Evolutionary conservation across 345 rosid genomes (phyloP).

Genomic region (Noccaea caerulescens): DNA sequence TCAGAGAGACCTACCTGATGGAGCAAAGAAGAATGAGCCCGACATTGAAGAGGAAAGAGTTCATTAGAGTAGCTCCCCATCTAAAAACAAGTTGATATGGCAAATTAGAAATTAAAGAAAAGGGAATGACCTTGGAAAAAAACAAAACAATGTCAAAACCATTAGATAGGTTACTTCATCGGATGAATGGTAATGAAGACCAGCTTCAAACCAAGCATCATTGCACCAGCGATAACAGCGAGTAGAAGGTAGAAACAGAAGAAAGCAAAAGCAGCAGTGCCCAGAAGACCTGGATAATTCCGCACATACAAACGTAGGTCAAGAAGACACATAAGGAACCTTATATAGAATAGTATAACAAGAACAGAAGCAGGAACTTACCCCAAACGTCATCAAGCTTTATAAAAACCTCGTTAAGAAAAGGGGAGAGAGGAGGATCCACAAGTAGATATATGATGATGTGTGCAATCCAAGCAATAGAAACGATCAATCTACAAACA

Average conservation of each 20-base stretch:
- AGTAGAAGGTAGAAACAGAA: slow-evolving; percentile 98
- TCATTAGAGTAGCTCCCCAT: slow-evolving; percentile 99
- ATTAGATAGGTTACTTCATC: slow-evolving; percentile 73
- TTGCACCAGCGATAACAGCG: slow-evolving; percentile 97
- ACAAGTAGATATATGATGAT: slow-evolving; percentile 81
- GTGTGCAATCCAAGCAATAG: slow-evolving; percentile 96
- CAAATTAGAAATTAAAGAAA: slow-evolving; percentile 41
- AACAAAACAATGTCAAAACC: slow-evolving; percentile 28
- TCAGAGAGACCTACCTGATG: slow-evolving; percentile 62
- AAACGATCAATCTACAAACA: slow-evolving; percentile 75
- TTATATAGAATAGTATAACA: neutral
- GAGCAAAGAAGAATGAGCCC: slow-evolving; percentile 93
- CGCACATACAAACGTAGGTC: slow-evolving; percentile 21
- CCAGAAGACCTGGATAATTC: slow-evolving; percentile 80
- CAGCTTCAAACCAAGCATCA: slow-evolving; percentile 96
- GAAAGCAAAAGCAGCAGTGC: slow-evolving; percentile 97
- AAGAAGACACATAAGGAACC: neutral
- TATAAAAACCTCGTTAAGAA: slow-evolving; percentile 93
- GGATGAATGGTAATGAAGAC: slow-evolving; percentile 96
- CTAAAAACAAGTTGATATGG: slow-evolving; percentile 49
- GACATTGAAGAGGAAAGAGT: slow-evolving; percentile 98
- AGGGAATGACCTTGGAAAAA: slow-evolving; percentile 3
- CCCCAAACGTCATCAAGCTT: slow-evolving; percentile 98
- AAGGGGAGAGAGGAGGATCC: slow-evolving; percentile 88
- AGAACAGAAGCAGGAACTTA: slow-evolving; percentile 43